Evolutionary conservation across 148 eudicot genomes (phyloP), one percentile per base, ranked within the genome.

Genomic region (Persicaria maculosa): DNA sequence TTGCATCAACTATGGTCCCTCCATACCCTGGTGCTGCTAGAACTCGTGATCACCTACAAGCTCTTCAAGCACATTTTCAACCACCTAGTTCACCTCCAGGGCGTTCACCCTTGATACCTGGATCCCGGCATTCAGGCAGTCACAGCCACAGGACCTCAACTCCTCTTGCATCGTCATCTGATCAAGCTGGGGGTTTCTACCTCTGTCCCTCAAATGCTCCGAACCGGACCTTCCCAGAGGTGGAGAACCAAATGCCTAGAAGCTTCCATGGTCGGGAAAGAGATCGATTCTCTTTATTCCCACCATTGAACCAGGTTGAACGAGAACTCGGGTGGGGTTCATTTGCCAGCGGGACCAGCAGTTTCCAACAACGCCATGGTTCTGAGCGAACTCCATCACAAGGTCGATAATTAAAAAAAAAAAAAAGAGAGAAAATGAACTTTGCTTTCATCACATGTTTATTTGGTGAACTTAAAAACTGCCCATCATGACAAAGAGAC

Each of bases 21-120:
- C 90, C 95, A 50, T 85, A 91, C 82, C 96, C 96, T 50, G 93
- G 93, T 74, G 93, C 84, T 74, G 91, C 93, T 77, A 89, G 98
- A 69, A 85, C 93, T 79, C 98, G 93, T 58, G 91, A 87, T 55
- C 91, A 91, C 57, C 84, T 85, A 20, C 91, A 89, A 70, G 91
- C 95, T 72, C 89, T 89, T 73, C 98, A 94, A 76, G 97, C 95
- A 77, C 90, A 94, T 73, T 91, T 84, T 79, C 97, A 91, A 72
- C 97, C 82, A 74, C 88, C 90, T 2, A 82, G 68, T 44, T 82
- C 89, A 52, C 85, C 85, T 40, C 80, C 86, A 43, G 61, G 81
- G 43, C 93, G 85, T 8, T 61, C 89, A 1, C 86, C 96, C 1
- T 40, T 80, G 31, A 62, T 84, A 14, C 61, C 92, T 47, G 75